Conservation (phyloP, 163 green algal genomes). For the Prototheca wickerhamii region DNA sequence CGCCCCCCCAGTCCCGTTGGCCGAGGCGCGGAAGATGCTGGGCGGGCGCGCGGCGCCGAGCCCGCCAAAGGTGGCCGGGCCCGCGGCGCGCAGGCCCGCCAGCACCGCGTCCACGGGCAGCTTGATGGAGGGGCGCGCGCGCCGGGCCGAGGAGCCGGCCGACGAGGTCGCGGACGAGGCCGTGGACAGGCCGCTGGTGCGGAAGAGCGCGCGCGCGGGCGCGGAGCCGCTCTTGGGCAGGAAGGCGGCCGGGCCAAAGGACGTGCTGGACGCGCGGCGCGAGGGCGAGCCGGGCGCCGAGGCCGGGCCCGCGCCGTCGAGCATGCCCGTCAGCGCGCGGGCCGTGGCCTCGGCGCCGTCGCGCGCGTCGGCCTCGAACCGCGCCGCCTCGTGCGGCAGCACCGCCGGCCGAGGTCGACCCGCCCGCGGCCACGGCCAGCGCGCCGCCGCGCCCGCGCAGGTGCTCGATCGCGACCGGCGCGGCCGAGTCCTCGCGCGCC, state of each 20-base stretch:
- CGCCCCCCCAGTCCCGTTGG: too few species aligned
- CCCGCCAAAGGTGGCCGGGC: too few species aligned
- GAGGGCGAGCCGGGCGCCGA: neutral
- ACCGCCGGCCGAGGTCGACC: neutral
- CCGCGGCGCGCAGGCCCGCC: too few species aligned
- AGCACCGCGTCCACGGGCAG: too few species aligned
- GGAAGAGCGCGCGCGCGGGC: too few species aligned
- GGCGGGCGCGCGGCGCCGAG: too few species aligned
- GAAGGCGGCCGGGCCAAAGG: too few species aligned
- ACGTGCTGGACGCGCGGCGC: neutral
- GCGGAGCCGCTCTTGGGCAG: too few species aligned
- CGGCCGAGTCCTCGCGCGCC: constrained; percentile 15
- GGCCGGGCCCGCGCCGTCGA: neutral
- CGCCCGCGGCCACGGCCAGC: neutral
- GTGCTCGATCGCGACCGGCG: constrained; percentile 24
- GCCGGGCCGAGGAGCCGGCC: too few species aligned
- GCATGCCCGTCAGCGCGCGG: constrained; percentile 3
- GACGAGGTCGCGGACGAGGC: neutral
- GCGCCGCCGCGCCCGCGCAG: constrained; percentile 1
- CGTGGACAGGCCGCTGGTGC: neutral
- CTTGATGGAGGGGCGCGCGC: neutral
- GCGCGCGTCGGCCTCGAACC: constrained; percentile 18
- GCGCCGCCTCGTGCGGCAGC: constrained; percentile 33
- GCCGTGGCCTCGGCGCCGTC: constrained; percentile 20
- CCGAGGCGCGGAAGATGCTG: too few species aligned